Conservation (phyloP, 2,329 filamentous ascomycete species). For the Ophiostoma novo-ulmi region DNA sequence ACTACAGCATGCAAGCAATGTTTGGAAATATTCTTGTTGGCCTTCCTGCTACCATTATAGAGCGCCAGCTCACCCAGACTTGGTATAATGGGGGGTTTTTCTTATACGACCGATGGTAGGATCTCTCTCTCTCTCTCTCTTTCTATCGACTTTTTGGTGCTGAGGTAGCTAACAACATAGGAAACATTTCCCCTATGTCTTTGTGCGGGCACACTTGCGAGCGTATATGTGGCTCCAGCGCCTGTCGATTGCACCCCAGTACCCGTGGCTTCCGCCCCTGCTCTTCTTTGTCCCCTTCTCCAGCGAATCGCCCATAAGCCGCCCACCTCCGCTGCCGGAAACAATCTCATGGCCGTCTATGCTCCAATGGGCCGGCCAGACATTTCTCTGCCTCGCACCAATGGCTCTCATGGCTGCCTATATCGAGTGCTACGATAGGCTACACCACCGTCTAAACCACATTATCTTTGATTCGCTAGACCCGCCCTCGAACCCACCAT, state of each 20-base stretch:
- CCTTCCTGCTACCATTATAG: slow-evolving; percentile 31
- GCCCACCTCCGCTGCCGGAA: slow-evolving; percentile 41
- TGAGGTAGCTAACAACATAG: slow-evolving; percentile 7
- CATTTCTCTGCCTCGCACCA: slow-evolving; percentile 43
- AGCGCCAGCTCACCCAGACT: not conserved
- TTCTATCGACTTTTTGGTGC: not conserved
- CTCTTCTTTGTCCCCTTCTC: slow-evolving; percentile 54
- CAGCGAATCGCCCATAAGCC: slow-evolving; percentile 44
- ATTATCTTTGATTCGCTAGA: slow-evolving; percentile 39
- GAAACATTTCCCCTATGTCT: slow-evolving; percentile 27
- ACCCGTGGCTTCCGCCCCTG: slow-evolving; percentile 41
- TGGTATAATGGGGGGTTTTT: not conserved
- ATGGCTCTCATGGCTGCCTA: slow-evolving; percentile 45
- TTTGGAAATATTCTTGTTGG: slow-evolving; percentile 37
- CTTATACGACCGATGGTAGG: not conserved
- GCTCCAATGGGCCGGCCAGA: slow-evolving; percentile 41
- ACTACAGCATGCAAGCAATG: slow-evolving; percentile 35
- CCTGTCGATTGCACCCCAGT: slow-evolving; percentile 43
- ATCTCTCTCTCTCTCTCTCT: not conserved
- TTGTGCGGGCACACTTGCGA: slow-evolving; percentile 48
- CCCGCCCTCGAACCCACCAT: slow-evolving; percentile 28
- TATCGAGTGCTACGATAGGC: slow-evolving; percentile 37
- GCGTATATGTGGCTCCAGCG: slow-evolving; percentile 51
- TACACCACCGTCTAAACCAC: slow-evolving; percentile 38
- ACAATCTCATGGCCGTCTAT: slow-evolving; percentile 39